Base-by-base conservation (phyloP, 495 filamentous ascomycete genomes). In the Talaromyces ruber region DNA sequence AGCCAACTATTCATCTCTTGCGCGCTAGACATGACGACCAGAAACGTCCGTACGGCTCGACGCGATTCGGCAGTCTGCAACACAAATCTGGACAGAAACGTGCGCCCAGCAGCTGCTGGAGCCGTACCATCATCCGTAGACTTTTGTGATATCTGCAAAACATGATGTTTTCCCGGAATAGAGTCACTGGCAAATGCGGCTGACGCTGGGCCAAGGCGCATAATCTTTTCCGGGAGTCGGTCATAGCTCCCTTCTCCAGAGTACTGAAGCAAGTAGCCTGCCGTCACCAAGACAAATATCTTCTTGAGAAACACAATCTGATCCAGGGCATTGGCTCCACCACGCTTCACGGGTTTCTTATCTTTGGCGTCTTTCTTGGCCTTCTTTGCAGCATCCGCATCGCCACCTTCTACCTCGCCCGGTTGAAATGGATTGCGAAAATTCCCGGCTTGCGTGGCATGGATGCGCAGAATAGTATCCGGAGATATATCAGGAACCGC, bases 121-220 rank as follows among this genome's bases (percentile, higher is more conserved):
- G 79, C 75, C n/a, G 72, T 70, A 22, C 81, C 81, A 29, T 94
- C 88, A 9, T 85, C 79, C 21, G 87, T 84, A 5, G 81, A 82
- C 21, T 82, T 80, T 55, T 93, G 88, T n/a, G 88, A 91, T 14
- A 98, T 83, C 67, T 97, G 94, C 57, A 98, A 68, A 2, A 98
- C 94, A 85, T 88, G 97, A 65, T 93, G 94, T 63, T 87, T 88
- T 25, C 94, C 94, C 0, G 93, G 92, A 64, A 98, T 94, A 3
- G 88, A 84, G 73, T 98, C 94, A 65, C 87, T 96, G 0, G 89
- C 94, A 76, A 96, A 98, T 21, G 94, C 94, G 12, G 92, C 92
- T 6, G 94, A 96, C 18, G 91, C 84, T 62, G 88, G 88, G 1
- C 88, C 89, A 26, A 98, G 77, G 37, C 89, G 87, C 66, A 98